Evolutionary conservation across 2,329 filamentous ascomycete species (phyloP).

Genomic region (Pseudogymnoascus sp.): DNA sequence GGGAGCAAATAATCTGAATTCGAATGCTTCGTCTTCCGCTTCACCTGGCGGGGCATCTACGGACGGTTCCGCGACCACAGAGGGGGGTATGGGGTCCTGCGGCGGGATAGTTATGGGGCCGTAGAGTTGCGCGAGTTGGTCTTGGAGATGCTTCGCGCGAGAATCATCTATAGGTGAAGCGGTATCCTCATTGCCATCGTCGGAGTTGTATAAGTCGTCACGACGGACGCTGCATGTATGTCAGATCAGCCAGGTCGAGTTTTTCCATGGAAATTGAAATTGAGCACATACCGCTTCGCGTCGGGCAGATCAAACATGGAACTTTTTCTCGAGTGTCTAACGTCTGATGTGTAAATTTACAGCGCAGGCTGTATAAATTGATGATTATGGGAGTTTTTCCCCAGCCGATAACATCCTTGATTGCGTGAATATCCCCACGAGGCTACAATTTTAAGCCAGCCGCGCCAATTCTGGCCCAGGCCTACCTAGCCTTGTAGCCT

Average conservation of each 20-base stretch:
- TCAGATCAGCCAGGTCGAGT: constrained; percentile 5
- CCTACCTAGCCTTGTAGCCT: too few species aligned
- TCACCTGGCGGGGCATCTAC: constrained; percentile 25
- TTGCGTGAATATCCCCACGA: not conserved
- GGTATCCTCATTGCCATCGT: constrained; percentile 24
- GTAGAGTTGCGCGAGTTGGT: constrained; percentile 22
- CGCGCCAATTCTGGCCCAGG: not conserved
- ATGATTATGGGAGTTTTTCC: not conserved
- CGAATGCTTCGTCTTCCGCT: constrained; percentile 35
- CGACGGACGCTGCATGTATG: constrained; percentile 41
- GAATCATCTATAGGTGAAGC: constrained; percentile 31
- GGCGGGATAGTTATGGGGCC: constrained; percentile 14
- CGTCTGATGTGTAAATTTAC: not conserved
- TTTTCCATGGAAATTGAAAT: constrained; percentile 9
- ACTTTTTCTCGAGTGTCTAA: not conserved
- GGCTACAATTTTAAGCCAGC: not conserved
- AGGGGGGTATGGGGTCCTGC: constrained; percentile 14
- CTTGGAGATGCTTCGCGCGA: constrained; percentile 16
- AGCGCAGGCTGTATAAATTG: not conserved
- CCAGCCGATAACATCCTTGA: not conserved
- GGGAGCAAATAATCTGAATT: constrained; percentile 46
- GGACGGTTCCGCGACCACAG: constrained; percentile 15
- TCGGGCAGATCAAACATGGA: constrained; percentile 45
- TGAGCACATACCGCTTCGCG: constrained; percentile 40
- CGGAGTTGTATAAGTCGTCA: constrained; percentile 39